These are phyloP conservation scores for Centaurea solstitialis DNA, from an alignment of 129 eudicot species.

Conservation along the genomic window DNA sequence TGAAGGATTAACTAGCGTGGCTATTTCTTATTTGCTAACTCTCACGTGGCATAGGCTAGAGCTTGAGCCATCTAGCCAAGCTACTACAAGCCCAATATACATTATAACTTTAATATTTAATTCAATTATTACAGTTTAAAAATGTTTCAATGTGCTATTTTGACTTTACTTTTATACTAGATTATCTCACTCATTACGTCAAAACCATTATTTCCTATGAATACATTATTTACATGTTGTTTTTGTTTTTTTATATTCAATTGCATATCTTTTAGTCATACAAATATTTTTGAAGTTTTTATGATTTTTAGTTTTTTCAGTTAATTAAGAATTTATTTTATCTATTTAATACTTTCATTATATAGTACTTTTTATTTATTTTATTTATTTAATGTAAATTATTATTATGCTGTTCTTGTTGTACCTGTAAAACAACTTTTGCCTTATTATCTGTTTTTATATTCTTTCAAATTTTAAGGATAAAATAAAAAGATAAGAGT, in stretches of 20 bases:
- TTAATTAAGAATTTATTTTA: no score
- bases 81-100: not conserved
- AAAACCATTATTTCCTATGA: not conserved
- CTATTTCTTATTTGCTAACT: slow-evolving; percentile 6
- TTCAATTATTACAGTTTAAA: not conserved
- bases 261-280: no score
- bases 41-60: slow-evolving; percentile 16
- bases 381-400: no score
- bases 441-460: not conserved
- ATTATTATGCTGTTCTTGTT: no score
- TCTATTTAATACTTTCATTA: no score
- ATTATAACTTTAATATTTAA: not conserved
- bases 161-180: not conserved
- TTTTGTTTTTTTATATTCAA: not conserved
- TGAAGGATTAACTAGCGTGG: slow-evolving; percentile 26
- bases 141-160: not conserved
- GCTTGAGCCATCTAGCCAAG: slow-evolving; percentile 26
- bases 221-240: not conserved
- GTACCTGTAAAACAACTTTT: not conserved
- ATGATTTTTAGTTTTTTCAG: not conserved
- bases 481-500: no score
- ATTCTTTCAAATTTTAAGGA: no score
- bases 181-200: not conserved
- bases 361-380: no score
- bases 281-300: no score